Evolutionary conservation across 345 rosid species (phyloP).

Genomic region (Bruguiera sexangula): DNA sequence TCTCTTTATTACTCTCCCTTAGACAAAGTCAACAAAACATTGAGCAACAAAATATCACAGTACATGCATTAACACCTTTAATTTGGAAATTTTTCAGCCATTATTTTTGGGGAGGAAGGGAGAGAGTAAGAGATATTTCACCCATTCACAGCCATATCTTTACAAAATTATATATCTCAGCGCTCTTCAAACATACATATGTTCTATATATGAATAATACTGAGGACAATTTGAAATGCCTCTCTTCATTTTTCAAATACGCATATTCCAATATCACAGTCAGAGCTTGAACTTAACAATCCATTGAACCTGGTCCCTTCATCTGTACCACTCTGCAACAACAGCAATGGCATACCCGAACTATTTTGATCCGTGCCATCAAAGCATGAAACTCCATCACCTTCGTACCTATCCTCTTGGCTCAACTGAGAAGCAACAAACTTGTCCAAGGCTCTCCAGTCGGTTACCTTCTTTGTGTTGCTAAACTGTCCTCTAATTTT

Average conservation of each 20-base stretch:
- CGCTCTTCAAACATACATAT: constrained; percentile 17
- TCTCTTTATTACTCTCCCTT: no score
- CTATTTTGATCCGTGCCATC: constrained; percentile 16
- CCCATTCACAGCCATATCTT: constrained; percentile 23
- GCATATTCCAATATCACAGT: constrained; percentile 52
- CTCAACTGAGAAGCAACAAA: constrained; percentile 92
- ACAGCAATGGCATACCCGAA: constrained; percentile 36
- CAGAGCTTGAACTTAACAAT: constrained; percentile 43
- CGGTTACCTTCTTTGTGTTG: constrained; percentile 49
- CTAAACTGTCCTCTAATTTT: constrained; percentile 12
- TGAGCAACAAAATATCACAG: no score
- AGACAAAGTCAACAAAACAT: no score
- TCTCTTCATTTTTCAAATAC: constrained; percentile 46
- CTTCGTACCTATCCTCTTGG: constrained; percentile 52
- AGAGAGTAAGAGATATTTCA: constrained; percentile 12
- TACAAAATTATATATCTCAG: constrained; percentile 25
- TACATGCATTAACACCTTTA: no score
- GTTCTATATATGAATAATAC: neutral
- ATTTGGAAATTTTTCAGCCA: no score
- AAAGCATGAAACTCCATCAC: constrained; percentile 31
- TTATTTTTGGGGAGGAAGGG: neutral
- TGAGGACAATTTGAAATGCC: constrained; percentile 5
- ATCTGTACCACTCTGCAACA: constrained; percentile 42
- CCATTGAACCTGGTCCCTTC: constrained; percentile 45
- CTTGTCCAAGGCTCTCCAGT: constrained; percentile 85